Base-by-base conservation (phyloP, 352 stramenopile genomes). In the Pythium dissimile region DNA sequence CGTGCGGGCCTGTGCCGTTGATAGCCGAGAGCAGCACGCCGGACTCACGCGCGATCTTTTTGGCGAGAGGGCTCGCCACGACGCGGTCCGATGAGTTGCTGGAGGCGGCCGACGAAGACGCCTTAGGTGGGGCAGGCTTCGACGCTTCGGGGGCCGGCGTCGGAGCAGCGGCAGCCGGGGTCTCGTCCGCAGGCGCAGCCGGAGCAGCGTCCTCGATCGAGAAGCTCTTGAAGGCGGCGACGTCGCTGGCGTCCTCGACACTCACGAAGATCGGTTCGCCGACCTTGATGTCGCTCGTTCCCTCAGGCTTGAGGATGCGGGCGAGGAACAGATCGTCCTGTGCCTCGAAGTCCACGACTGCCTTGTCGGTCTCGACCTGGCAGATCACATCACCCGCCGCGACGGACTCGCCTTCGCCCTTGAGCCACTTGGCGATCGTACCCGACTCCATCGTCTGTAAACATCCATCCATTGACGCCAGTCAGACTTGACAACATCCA, bases 331-430 rank as follows among this genome's bases (percentile, higher is more conserved):
- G 84, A 31, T 99, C 96, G 69, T 99, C 96, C 64, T 98, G 94
- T 9, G 92, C 89, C 71, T 99, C 97, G 67, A 97, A 99, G 73
- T 98, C 96, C 45, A 99, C 96, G 23, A 96, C 96, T 18, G 97
- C 96, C 77, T 99, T 99, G 77, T 99, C 97, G 11, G 97, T 99
- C 78, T 99, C 96, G 54, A 99, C 89, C 53, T 97, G 81, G 63
- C 89, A 97, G 35, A 99, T 77, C 34, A 97, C 81, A 65, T 98
- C 92, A 9, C 96, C 95, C 1, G 95, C 88, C 21, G 66, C 70
- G 66, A 99, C 96, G 18, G 68, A 66, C n/a, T 97, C 87, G 38
- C 95, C 96, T 62, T 97, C 89, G 60, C 77, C 66, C 66, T 89
- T 91, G 66, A 95, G 93, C 95, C 96, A 99, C 72, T 94, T 88